Percentiles rank a stretch among this genome's conserved stretches.
Conservation (phyloP, 495 filamentous ascomycete genomes). For the Aspergillus baeticus region DNA sequence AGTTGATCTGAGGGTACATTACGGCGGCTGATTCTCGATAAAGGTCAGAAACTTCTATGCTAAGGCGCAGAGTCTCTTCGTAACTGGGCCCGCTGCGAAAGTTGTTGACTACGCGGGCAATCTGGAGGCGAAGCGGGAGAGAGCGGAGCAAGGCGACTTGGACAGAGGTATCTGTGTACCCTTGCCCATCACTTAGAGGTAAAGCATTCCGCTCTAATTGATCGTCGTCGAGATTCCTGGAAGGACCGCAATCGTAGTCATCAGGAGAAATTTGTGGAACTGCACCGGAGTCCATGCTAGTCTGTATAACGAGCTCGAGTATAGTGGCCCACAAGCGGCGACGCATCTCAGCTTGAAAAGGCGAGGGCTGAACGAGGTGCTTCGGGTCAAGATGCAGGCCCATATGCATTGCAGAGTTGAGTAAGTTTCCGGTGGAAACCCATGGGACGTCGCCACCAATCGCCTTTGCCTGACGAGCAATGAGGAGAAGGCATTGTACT, state of each 20-base stretch:
- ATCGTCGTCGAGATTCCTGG: slow-evolving; percentile 51
- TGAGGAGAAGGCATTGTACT: slow-evolving; percentile 46
- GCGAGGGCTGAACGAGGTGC: slow-evolving; percentile 39
- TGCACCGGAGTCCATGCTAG: slow-evolving; percentile 49
- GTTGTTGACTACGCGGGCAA: slow-evolving; percentile 40
- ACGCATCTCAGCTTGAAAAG: slow-evolving; percentile 48
- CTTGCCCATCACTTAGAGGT: slow-evolving; percentile 24
- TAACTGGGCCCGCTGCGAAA: slow-evolving; percentile 41
- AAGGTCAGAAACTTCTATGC: neutral
- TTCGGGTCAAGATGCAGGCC: slow-evolving; percentile 54
- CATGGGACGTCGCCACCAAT: slow-evolving; percentile 41
- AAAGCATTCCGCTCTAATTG: slow-evolving; percentile 24
- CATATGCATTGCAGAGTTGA: slow-evolving; percentile 48
- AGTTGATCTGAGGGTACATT: neutral
- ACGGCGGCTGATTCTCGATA: neutral
- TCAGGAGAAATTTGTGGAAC: slow-evolving; percentile 46
- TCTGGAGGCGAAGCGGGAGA: slow-evolving; percentile 37
- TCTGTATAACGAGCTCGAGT: slow-evolving; percentile 50
- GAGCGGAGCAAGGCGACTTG: slow-evolving; percentile 46
- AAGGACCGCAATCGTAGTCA: slow-evolving; percentile 52
- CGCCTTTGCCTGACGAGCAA: slow-evolving; percentile 46
- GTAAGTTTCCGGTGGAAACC: slow-evolving; percentile 46
- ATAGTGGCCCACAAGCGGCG: slow-evolving; percentile 57
- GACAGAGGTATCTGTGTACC: slow-evolving; percentile 46
- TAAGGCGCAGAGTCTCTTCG: slow-evolving; percentile 14